These are phyloP conservation scores for Aspergillus bombycis DNA, from an alignment of 2,329 filamentous ascomycete genomes.

Conservation along the genomic window DNA sequence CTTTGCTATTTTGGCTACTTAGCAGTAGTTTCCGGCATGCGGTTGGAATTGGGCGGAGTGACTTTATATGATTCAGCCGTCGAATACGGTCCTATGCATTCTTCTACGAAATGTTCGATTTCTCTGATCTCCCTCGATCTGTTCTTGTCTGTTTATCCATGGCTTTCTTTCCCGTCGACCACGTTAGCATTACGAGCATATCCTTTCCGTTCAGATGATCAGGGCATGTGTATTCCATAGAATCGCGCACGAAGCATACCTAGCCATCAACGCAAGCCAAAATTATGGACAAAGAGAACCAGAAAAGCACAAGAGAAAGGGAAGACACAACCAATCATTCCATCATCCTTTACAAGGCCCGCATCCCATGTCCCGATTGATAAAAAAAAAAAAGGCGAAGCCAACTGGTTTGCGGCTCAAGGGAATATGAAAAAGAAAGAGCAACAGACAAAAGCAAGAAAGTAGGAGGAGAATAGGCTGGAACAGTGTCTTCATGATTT, in stretches of 20 bases:
- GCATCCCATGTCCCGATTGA: neutral
- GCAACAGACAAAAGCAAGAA: neutral
- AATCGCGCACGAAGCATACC: conserved; percentile 7
- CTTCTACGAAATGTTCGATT: conserved; percentile 29
- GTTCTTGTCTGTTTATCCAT: conserved; percentile 15
- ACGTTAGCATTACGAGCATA: neutral
- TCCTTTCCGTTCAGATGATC: neutral
- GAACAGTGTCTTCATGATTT: conserved; percentile 9
- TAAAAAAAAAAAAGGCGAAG: neutral
- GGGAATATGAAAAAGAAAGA: neutral
- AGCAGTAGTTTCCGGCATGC: conserved; percentile 33
- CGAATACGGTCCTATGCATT: conserved; percentile 30
- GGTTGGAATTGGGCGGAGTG: conserved; percentile 26
- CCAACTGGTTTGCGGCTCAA: conserved; percentile 15
- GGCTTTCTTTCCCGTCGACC: conserved; percentile 7
- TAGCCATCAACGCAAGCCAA: neutral
- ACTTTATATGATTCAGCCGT: conserved; percentile 20
- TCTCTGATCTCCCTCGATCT: conserved; percentile 19
- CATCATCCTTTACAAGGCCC: neutral
- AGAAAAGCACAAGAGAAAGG: conserved; percentile 1
- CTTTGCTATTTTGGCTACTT: conserved; percentile 21
- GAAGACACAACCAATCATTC: neutral
- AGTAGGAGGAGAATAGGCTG: neutral
- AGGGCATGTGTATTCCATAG: conserved; percentile 14
- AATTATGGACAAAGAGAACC: neutral